These are phyloP conservation scores for Mortierella sp. DNA, from an alignment of 371 early-diverging fungal genomes.

Conservation along the genomic window DNA sequence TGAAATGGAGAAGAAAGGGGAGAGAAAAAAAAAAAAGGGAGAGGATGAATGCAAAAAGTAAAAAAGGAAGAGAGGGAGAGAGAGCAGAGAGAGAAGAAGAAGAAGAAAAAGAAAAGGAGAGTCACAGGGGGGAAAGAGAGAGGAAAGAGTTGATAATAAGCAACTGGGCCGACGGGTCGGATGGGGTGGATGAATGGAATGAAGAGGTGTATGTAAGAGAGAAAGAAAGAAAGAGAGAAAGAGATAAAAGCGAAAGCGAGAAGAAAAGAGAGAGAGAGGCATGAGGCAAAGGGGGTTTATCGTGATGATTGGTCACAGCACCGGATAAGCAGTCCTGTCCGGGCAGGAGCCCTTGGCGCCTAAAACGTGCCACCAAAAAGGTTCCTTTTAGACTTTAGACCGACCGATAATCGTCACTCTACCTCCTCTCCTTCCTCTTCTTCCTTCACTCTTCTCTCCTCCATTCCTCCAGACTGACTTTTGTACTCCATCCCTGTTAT, in stretches of 20 bases:
- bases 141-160: neutral
- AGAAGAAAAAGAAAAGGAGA: neutral
- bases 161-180: neutral
- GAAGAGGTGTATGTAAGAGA: neutral
- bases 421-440: constrained; percentile 4
- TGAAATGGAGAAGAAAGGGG: neutral
- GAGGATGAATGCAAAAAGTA: neutral
- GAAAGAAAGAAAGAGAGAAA: constrained; percentile 2
- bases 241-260: neutral
- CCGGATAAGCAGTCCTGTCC: neutral
- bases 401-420: neutral
- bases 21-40: neutral
- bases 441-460: neutral
- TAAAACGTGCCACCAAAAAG: neutral
- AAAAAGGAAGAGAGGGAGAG: constrained; percentile 25
- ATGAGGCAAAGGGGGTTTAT: neutral
- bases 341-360: neutral
- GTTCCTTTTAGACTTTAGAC: no score
- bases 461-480: no score
- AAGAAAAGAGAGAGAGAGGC: neutral
- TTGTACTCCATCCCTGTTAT: no score
- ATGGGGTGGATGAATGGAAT: neutral
- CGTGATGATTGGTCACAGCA: neutral
- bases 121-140: neutral
- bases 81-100: constrained; percentile 19